Conservation (phyloP, 1,284 basidiomycete genomes). For the Apiotrichum domesticum region DNA sequence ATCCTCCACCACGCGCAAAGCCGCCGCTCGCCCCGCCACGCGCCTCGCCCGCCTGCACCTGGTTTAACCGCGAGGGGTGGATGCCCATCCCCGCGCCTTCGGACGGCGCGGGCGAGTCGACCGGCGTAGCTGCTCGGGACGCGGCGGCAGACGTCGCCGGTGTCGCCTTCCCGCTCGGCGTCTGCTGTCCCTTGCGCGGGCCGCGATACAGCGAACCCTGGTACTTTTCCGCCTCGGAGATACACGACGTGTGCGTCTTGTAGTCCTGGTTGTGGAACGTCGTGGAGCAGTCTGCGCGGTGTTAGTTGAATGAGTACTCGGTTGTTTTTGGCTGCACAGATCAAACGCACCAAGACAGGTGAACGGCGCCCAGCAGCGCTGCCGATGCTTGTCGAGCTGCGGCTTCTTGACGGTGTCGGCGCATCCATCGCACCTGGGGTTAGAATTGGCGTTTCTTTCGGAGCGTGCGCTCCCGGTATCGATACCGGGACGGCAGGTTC, state of each 20-base stretch:
- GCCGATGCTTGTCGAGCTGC: conserved; percentile 56
- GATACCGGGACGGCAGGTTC: not conserved
- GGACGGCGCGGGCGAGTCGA: conserved; percentile 12
- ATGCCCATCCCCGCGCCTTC: conserved; percentile 16
- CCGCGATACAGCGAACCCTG: conserved; percentile 78
- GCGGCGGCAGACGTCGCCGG: conserved; percentile 19
- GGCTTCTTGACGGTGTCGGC: conserved; percentile 85
- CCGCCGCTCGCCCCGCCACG: conserved; percentile 7
- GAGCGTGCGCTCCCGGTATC: too few species aligned
- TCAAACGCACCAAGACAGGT: conserved; percentile 60
- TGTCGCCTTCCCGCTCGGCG: conserved; percentile 1
- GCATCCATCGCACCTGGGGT: conserved; percentile 57
- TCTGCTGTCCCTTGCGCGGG: conserved; percentile 53
- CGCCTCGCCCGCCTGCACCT: conserved; percentile 2
- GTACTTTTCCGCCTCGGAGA: conserved; percentile 86
- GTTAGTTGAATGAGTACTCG: not conserved
- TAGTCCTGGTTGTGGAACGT: conserved; percentile 70
- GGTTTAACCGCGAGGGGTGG: conserved; percentile 34
- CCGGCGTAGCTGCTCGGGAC: not conserved
- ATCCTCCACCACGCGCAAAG: too few species aligned
- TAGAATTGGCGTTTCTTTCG: not conserved
- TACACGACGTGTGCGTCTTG: conserved; percentile 74
- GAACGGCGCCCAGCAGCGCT: conserved; percentile 55
- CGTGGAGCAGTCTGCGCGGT: conserved; percentile 63
- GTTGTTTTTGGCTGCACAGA: not conserved